Conservation (phyloP, 768 basidiomycete species). For the Trametes cubensis region DNA sequence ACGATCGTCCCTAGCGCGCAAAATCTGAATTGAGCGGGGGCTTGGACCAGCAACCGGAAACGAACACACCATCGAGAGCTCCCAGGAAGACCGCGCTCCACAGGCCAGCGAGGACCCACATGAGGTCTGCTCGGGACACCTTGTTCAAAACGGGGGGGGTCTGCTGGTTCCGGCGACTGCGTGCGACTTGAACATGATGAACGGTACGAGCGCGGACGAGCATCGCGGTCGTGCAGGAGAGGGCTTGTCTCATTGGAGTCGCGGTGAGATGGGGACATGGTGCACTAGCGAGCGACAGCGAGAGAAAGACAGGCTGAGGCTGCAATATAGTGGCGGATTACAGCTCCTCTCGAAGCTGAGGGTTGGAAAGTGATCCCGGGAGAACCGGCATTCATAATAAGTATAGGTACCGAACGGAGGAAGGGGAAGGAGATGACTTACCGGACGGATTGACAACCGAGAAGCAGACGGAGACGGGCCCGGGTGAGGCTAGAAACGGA, state of each 20-base stretch:
- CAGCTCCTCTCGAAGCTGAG: constrained; percentile 25
- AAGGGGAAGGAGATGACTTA: constrained; percentile 9
- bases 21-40: constrained; percentile 6
- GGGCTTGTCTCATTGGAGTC: constrained; percentile 57
- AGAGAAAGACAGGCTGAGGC: background rate
- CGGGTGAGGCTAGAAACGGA: background rate
- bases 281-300: constrained; percentile 2
- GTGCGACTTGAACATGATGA: constrained; percentile 10
- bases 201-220: constrained; percentile 35
- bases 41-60: constrained; percentile 3
- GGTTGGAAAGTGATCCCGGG: constrained; percentile 14
- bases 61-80: constrained; percentile 73
- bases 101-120: constrained; percentile 74
- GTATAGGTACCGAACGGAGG: constrained; percentile 7
- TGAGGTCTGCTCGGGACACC: constrained; percentile 55
- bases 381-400: constrained; percentile 15
- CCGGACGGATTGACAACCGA: constrained; percentile 6
- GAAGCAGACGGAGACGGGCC: constrained; percentile 16
- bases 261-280: constrained; percentile 44
- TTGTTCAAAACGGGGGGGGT: constrained; percentile 38
- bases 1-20: constrained; percentile 71
- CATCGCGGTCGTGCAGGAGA: constrained; percentile 47
- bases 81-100: constrained; percentile 86
- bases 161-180: constrained; percentile 14
- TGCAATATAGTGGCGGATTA: constrained; percentile 19